phyloP scores from a whole-genome alignment of 2,329 filamentous ascomycete genomes.

The Dothistroma septosporum region DNA sequence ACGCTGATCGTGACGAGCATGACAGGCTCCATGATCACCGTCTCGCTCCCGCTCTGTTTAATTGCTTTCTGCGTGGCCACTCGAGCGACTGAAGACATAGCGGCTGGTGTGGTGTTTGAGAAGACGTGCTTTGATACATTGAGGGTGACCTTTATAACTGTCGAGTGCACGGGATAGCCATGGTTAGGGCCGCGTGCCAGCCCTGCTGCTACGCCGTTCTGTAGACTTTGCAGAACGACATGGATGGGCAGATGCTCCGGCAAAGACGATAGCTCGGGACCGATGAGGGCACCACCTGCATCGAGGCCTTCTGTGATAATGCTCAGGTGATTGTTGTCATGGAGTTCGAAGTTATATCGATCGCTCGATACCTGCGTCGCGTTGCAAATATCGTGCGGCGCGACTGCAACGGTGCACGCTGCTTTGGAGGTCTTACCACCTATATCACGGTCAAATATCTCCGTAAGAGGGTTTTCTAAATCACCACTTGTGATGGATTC shows the following conservation, averaged over 20 bases:
- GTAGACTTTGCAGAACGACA: conserved; percentile 53
- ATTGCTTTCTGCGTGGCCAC: conserved; percentile 68
- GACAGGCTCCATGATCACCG: conserved; percentile 82
- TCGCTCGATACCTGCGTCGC: conserved; percentile 1
- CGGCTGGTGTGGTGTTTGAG: conserved; percentile 63
- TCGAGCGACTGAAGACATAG: conserved; percentile 62
- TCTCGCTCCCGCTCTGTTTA: conserved; percentile 51
- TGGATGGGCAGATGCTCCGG: conserved; percentile 51
- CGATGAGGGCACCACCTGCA: conserved; percentile 38
- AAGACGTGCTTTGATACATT: conserved; percentile 63
- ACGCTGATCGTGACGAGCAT: conserved; percentile 87
- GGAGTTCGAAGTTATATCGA: conserved; percentile 41
- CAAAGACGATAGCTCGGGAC: conserved; percentile 47
- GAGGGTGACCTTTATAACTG: conserved; percentile 65
- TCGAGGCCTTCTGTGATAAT: conserved; percentile 52
- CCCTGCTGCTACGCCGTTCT: conserved; percentile 77
- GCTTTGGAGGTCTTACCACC: conserved; percentile 77
- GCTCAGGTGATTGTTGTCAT: conserved; percentile 68
- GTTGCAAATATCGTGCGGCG: conserved; percentile 29
- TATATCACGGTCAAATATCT: conserved; percentile 71
- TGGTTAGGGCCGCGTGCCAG: conserved; percentile 79
- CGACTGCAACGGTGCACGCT: conserved; percentile 64
- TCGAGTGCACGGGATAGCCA: conserved; percentile 73
- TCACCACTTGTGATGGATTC: conserved; percentile 66
- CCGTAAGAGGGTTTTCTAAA: conserved; percentile 57